Evolutionary conservation across 192 early-diverging fungal genomes (phyloP), one percentile per base, ranked within the genome.

Genomic region (Coemansia sp.): DNA sequence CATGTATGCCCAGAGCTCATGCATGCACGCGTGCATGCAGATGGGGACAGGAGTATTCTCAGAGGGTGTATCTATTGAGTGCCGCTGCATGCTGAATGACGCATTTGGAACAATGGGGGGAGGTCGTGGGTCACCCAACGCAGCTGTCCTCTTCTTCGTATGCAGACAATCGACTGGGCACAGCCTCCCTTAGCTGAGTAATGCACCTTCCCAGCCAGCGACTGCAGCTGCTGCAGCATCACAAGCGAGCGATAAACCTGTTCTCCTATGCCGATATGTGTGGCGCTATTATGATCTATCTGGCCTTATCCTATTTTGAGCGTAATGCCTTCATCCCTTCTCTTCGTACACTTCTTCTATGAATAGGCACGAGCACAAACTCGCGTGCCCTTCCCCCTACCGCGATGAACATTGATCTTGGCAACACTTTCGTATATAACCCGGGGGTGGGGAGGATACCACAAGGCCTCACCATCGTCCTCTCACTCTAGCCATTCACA

Each of bases 271-370:
- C 57, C 9, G 57, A 59, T 59, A 59, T 59, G 57, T 59, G 56
- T 59, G 57, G 57, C 57, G 57, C 57, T 59, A 36, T 59, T 59
- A 59, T 59, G 57, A 59, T 59, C 57, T 19, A 19, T 34, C 57
- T 36, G 57, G 57, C 31, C 51, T 54, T 54, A 59, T 59, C 35
- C 57, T 59, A 59, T 59, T 59, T 59, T 59, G 33, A 59, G 57
- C 29, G 29, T n/a, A 36, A 35, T 34, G 57, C 33, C 31, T n/a
- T 16, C 34, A 16, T 35, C 57, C 35, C 31, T 36, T 35, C 5
- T 57, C 17, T 17, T 51, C 48, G 21, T 57, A 16, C 35, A 4
- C 57, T 59, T 19, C 54, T 31, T 59, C 57, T 59, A 59, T 59
- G 57, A 59, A 59, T 59, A 59, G 57, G 35, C 57, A 19, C 24